phyloP scores from a whole-genome alignment of 441 rosid genomes.

The Erodium moschatum region DNA sequence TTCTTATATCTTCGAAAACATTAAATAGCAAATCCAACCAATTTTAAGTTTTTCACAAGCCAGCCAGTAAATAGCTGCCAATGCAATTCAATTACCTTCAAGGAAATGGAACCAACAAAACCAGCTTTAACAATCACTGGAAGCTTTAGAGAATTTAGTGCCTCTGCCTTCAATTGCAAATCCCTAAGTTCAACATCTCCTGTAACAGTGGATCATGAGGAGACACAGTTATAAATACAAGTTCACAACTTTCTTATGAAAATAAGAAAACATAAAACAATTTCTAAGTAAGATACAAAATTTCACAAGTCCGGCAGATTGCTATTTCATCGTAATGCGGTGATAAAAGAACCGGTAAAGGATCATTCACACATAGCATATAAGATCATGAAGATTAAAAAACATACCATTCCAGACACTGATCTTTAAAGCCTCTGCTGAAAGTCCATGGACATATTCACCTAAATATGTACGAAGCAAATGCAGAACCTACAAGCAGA shows the following conservation, averaged over 20 bases:
- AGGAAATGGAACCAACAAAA: slow-evolving; percentile 81
- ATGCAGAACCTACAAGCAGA: slow-evolving; percentile 63
- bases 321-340: background rate
- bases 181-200: slow-evolving; percentile 97
- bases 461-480: slow-evolving; percentile 96
- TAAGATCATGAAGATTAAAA: slow-evolving; percentile 7
- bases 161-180: slow-evolving; percentile 86
- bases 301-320: background rate
- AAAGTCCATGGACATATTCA: slow-evolving; percentile 91
- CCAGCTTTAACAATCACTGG: slow-evolving; percentile 93
- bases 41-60: background rate
- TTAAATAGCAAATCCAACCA: background rate
- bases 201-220: slow-evolving; percentile 24
- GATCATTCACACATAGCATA: slow-evolving; percentile 9
- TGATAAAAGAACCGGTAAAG: slow-evolving; percentile 10
- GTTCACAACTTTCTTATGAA: background rate
- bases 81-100: slow-evolving; percentile 47
- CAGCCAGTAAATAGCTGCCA: background rate
- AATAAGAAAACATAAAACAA: background rate
- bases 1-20: background rate
- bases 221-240: background rate
- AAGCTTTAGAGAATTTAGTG: slow-evolving; percentile 77
- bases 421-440: slow-evolving; percentile 81
- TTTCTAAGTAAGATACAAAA: background rate
- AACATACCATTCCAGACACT: slow-evolving; percentile 93